Base-by-base conservation (phyloP, 257 asterid genomes). In the Voacanga thouarsii region DNA sequence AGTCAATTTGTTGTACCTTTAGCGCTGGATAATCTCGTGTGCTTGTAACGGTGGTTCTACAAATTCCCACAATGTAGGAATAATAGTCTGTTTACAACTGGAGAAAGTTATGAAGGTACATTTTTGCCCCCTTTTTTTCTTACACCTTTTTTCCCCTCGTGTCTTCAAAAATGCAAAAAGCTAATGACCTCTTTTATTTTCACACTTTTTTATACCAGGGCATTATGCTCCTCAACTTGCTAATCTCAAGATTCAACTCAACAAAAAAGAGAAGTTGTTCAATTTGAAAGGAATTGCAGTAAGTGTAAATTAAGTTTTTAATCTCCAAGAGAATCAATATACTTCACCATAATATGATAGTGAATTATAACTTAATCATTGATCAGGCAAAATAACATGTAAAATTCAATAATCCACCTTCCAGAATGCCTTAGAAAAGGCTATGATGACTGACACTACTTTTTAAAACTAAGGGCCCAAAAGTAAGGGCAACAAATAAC, bases 221-320 rank as follows among this genome's bases (percentile, higher is more conserved):
- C 94, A 91, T 74, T 89, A 91, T 72, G 77, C 89, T 80, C 96
- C 96, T 78, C 96, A 91, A 77, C 90, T 91, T 37, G 96, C 94
- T 43, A 74, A 91, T 74, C 87, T 91, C 79, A 86, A 89, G 83
- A 80, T 89, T 76, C 88, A 82, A 49, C 83, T 79, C 86, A 91
- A 91, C 85, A 80, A 83, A 73, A 88, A 88, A 83, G 75, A 77
- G 44, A 81, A 73, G 76, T 73, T 82, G 64, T 86, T 89, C 86
- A 89, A 89, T 80, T 84, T 91, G 61, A 86, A 86, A 83, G 96
- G 96, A 80, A 76, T 91, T 78, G 94, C 94, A 44, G 96, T 91
- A 80, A 85, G 94, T 82, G 21, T 80, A 60, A 53, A 55, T n/a
- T 39, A 75, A 18, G 33, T 61, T 59, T 44, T 33, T 43, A 14